These are phyloP conservation scores for Aspergillus sclerotialis DNA, from an alignment of 2,329 filamentous ascomycete genomes.

Conservation along the genomic window DNA sequence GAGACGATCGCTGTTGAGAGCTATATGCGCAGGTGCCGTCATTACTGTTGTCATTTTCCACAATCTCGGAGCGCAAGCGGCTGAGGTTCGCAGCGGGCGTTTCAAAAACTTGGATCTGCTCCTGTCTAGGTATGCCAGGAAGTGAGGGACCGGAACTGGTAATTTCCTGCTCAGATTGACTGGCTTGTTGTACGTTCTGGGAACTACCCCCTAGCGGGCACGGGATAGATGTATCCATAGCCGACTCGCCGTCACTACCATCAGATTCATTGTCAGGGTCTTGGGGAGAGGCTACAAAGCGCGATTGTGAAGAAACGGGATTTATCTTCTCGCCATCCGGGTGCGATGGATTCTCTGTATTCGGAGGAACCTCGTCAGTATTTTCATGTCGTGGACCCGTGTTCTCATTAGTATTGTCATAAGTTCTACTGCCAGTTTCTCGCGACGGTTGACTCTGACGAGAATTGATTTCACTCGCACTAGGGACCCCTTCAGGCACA, in stretches of 20 bases:
- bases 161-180: conserved; percentile 16
- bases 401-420: not conserved
- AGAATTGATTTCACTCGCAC: not conserved
- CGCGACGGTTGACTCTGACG: not conserved
- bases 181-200: conserved; percentile 15
- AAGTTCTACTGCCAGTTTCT: not conserved
- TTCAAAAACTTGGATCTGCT: conserved; percentile 25
- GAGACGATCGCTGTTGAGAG: conserved; percentile 12
- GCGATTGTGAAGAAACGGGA: not conserved
- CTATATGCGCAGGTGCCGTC: not conserved
- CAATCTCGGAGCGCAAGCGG: conserved; percentile 2
- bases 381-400: not conserved
- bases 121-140: conserved; percentile 6
- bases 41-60: not conserved
- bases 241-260: conserved; percentile 8
- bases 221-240: conserved; percentile 31
- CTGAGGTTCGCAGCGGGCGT: conserved; percentile 17
- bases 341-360: not conserved
- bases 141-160: conserved; percentile 17
- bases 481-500: not conserved
- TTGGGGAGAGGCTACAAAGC: not conserved
- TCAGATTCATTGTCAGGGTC: conserved; percentile 14
- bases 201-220: conserved; percentile 17
- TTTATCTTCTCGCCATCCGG: not conserved
- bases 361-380: not conserved